Evolutionary conservation across 2,329 filamentous ascomycete genomes (phyloP), one percentile per base, ranked within the genome.

Genomic region (Botrytis medusae): DNA sequence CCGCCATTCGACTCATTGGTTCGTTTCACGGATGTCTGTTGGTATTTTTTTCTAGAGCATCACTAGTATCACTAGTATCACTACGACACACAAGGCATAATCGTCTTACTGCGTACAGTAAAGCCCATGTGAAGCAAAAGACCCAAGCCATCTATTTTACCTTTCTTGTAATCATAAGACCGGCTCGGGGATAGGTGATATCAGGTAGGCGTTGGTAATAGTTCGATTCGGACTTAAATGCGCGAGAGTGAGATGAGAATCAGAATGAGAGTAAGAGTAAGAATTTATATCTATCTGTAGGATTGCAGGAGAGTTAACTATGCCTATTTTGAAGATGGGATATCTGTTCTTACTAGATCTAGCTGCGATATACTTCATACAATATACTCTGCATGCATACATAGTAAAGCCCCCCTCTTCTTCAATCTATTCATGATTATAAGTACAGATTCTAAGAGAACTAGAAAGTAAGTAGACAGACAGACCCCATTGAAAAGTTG

Each of bases 171-270:
- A 63, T 63, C 12, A 10, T 34, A 14, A 34, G 42, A 46, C 34
- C 62, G 20, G 42, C 62, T 64, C n/a, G 62, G 62, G 6, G 62
- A 64, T 48, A 64, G 62, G 62, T 32, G 62, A 46, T 64, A 44
- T 10, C n/a, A 8, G 22, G 32, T 37, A 4, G 12, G 32, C 14
- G 16, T 42, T 14, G 61, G 60, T 62, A 29, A 42, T 44, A 63
- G 62, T 64, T 29, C 62, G 62, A 25, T 34, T 22, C 62, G 42
- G 42, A 64, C 25, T 46, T 64, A 34, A 42, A 4, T 64, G 42
- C 42, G 9, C 34, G 40, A 46, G 62, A 34, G 29, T 48, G 20
- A 64, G 40, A 32, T 22, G 40, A 48, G 9, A n/a, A 25, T 42
- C 29, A 42, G 60, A 62, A 37, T 60, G 57, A 32, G 42, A 25